These are phyloP conservation scores for Roridomyces roridus DNA, from an alignment of 768 basidiomycete species.

Conservation along the genomic window DNA sequence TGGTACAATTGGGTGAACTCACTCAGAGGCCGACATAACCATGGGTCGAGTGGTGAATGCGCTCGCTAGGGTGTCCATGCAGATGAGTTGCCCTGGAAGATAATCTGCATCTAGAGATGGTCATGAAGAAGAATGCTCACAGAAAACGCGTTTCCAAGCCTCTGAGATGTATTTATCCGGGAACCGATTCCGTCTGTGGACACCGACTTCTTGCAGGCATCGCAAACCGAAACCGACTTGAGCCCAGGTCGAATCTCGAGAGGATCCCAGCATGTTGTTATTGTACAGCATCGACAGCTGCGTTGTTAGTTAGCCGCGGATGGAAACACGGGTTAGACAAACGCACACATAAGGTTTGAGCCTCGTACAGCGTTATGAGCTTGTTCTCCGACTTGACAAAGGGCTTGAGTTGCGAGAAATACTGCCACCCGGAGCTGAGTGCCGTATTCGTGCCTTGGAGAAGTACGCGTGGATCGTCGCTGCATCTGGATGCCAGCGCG, in stretches of 20 bases:
- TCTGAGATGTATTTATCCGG: conserved; percentile 40
- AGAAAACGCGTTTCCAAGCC: conserved; percentile 62
- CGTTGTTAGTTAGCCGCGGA: background rate
- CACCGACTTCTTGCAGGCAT: conserved; percentile 63
- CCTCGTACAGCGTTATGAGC: conserved; percentile 59
- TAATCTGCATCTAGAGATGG: background rate
- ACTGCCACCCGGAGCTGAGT: conserved; percentile 48
- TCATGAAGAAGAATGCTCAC: conserved; percentile 26
- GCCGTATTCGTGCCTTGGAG: conserved; percentile 29
- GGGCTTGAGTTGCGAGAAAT: conserved; percentile 52
- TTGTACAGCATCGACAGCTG: conserved; percentile 30
- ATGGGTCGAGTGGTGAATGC: conserved; percentile 60
- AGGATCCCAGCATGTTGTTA: conserved; percentile 44
- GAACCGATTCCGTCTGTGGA: conserved; percentile 47
- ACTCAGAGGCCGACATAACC: conserved; percentile 64
- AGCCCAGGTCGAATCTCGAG: conserved; percentile 58
- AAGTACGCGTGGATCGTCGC: conserved; percentile 45
- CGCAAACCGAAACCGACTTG: conserved; percentile 63
- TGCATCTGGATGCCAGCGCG: conserved; percentile 56
- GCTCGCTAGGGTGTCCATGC: conserved; percentile 28
- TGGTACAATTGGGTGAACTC: conserved; percentile 23
- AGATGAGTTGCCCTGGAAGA: conserved; percentile 20
- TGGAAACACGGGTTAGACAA: background rate
- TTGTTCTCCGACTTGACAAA: conserved; percentile 55
- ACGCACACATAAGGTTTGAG: conserved; percentile 57